Evolutionary conservation across 306 rosid species (phyloP).

Genomic region (Prunus mume): DNA sequence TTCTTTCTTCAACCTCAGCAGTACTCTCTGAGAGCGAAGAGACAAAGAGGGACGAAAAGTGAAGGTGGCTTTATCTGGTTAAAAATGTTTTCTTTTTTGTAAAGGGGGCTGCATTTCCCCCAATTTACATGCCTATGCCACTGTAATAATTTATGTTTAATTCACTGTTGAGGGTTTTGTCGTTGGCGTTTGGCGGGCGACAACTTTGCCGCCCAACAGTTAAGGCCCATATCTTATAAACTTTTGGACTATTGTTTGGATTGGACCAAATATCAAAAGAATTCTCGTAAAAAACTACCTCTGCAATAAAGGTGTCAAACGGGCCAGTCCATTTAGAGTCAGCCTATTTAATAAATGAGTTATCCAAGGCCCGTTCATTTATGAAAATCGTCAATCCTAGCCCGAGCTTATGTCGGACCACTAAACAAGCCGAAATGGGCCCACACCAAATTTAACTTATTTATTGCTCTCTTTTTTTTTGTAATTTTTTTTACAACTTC

Average conservation of each 20-base stretch:
- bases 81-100: slow-evolving; percentile 21
- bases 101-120: slow-evolving; percentile 26
- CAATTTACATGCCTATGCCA: slow-evolving; percentile 29
- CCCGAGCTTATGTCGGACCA: fast-evolving
- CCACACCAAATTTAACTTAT: too few species aligned
- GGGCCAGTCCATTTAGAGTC: too few species aligned
- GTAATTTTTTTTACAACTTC: too few species aligned
- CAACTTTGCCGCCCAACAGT: not conserved
- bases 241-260: not conserved
- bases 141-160: not conserved
- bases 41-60: slow-evolving; percentile 9
- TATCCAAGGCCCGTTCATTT: too few species aligned
- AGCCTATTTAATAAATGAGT: too few species aligned
- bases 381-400: too few species aligned
- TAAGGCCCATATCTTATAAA: not conserved
- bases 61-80: slow-evolving; percentile 38
- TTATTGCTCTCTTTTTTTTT: too few species aligned
- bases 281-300: too few species aligned
- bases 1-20: not conserved
- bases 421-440: too few species aligned
- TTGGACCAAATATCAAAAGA: too few species aligned
- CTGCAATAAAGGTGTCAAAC: too few species aligned
- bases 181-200: not conserved
- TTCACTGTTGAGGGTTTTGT: not conserved
- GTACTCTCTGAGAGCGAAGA: not conserved